Evolutionary conservation across 2,329 filamentous ascomycete species (phyloP), one percentile per base, ranked within the genome.

Genomic region (Arthrobotrys sinensis): DNA sequence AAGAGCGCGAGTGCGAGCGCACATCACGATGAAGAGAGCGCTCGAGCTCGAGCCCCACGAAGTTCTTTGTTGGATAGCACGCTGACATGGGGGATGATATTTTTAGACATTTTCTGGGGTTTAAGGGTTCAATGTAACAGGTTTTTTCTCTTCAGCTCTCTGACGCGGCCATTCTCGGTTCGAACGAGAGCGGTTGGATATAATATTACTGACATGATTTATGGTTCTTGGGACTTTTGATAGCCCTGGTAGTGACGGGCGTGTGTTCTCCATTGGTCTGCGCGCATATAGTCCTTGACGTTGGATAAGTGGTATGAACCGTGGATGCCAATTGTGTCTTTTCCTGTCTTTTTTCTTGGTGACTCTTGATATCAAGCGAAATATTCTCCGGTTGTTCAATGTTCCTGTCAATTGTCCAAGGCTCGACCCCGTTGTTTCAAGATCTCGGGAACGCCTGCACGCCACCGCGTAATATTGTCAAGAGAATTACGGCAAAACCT

Each of bases 31-130:
- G 12, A 21, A 38, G 52, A 40, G 53, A 60, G 53, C 55, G 55
- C 55, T 60, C 64, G 69, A 73, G 69, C 69, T 73, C 69, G 28
- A 66, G 57, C 24, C 21, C 32, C 55, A 40, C 40, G 40, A 62
- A 24, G 14, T 52, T 64, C 32, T 34, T 34, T 19, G 53, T 71
- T 71, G 57, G 57, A 72, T 64, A 43, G 52, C 16, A 45, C 5
- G 16, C 60, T 36, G 46, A 43, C 32, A 38, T 28, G 66, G 38
- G 53, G 36, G 40, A 24, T 34, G 36, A 28, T 73, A 73, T 73
- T 66, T 73, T 73, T 73, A 73, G 69, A 73, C 38, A 48, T 48
- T 45, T 57, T 53, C 69, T 55, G 62, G 60, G 60, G 69, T 60
- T 40, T 73, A 72, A 65, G 34, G 52, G 52, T 24, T 43, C 38